Base-by-base conservation (phyloP, 352 stramenopile species). In the Thalassiosira exigua region DNA sequence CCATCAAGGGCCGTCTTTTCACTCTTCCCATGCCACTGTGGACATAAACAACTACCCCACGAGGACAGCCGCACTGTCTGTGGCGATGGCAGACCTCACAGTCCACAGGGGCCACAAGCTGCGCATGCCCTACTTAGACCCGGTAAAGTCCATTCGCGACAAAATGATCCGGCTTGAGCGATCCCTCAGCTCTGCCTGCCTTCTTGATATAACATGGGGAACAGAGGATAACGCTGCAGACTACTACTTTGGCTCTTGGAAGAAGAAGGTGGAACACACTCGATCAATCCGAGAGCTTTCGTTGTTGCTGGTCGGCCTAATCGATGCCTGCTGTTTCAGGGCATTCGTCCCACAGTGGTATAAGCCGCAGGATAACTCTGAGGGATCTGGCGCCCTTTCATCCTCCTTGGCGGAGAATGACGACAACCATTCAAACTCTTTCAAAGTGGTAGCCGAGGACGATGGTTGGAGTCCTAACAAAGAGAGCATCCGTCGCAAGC, bases 311-410 rank as follows among this genome's bases (percentile, higher is more conserved):
- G 50, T 93, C 0, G 57, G 79, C 48, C 58, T 93, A n/a, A 70
- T 90, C 36, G 86, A 93, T 77, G 62, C 65, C 3, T 81, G 60
- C 9, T 79, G 82, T 60, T 56, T 69, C 1, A 75, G 67, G 59
- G 84, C 78, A 29, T 93, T 93, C 53, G 17, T 89, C 52, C 67
- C 76, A 24, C 30, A 84, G 53, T 88, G 76, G 76, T 73, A 82
- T 57, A 36, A 65, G 0, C 39, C 81, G 46, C 75, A 79, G 48
- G 66, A 67, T 52, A 53, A 56, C 22, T 21, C 46, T 56, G 46
- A 56, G 22, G n/a, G 5, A 11, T 9, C 22, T 56, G 11, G 9
- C 4, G 9, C 17, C 22, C 9, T 4, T 19, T 9, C 9, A 11
- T 9, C 17, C n/a, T 7, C 9, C 22, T 21, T 29, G 9, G 22